A percentile compares a stretch with the other conserved stretches of the same genome.
These are phyloP conservation scores for Hanseniaspora taiwanica DNA, from an alignment of 805 yeast species.

Conservation along the genomic window DNA sequence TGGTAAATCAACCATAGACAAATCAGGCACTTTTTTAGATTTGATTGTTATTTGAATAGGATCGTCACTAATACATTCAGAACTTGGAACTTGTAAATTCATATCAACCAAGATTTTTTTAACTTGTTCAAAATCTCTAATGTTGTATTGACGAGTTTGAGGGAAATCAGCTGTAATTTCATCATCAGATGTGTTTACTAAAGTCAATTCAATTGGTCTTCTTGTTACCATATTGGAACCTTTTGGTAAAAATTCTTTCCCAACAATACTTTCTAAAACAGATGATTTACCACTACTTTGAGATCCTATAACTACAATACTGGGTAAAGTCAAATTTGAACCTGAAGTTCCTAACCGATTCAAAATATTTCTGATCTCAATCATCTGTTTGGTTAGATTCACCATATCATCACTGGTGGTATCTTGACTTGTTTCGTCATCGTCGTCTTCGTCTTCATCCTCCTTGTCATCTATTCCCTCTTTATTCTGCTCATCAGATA, in stretches of 20 bases:
- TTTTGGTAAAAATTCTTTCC: constrained; percentile 94
- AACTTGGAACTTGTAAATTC: constrained; percentile 80
- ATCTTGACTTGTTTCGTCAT: constrained; percentile 40
- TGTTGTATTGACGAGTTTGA: constrained; percentile 62
- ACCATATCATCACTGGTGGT: constrained; percentile 69
- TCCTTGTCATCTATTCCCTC: constrained; percentile 28
- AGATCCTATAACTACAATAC: constrained; percentile 94
- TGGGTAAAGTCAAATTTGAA: constrained; percentile 72
- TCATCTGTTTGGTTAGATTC: constrained; percentile 88
- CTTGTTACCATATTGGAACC: constrained; percentile 98
- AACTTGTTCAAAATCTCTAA: constrained; percentile 81
- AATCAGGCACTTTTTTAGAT: constrained; percentile 84
- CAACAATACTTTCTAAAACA: constrained; percentile 89
- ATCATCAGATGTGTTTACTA: constrained; percentile 77
- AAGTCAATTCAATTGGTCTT: constrained; percentile 89
- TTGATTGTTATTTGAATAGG: constrained; percentile 87
- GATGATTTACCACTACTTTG: constrained; percentile 97
- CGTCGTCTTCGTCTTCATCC: constrained; percentile 34
- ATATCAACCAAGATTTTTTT: constrained; percentile 77
- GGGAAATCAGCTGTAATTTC: constrained; percentile 92
- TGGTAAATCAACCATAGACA: constrained; percentile 88
- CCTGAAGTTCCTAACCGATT: constrained; percentile 59
- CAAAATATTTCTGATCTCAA: constrained; percentile 76
- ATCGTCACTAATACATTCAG: constrained; percentile 80
- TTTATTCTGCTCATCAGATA: constrained; percentile 8